Conservation (phyloP, 257 asterid genomes). For the Rauvolfia tetraphylla region DNA sequence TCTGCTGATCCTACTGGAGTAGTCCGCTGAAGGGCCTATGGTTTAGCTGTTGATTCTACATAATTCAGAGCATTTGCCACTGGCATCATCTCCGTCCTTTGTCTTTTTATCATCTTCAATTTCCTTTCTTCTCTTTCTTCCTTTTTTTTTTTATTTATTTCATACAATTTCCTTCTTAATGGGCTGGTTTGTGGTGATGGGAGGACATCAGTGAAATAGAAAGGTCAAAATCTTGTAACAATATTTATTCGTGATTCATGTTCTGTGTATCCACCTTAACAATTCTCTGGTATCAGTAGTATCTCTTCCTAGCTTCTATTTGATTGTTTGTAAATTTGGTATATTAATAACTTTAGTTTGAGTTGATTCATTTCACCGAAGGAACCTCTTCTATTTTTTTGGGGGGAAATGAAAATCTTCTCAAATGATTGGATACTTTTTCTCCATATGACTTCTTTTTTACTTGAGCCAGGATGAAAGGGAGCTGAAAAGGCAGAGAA, state of each 20-base stretch:
- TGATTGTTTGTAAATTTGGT: neutral
- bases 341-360: neutral
- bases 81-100: neutral
- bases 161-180: neutral
- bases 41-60: neutral
- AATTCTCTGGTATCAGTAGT: neutral
- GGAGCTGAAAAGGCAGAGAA: conserved; percentile 79
- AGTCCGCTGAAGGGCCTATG: neutral
- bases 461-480: conserved; percentile 62
- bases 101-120: too few relatives aligned
- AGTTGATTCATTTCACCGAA: neutral
- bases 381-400: neutral
- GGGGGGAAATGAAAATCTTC: neutral
- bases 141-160: neutral
- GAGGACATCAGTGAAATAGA: neutral
- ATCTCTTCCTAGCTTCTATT: neutral
- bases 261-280: neutral
- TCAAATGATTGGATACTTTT: neutral
- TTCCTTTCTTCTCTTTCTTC: too few relatives aligned
- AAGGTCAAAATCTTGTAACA: neutral
- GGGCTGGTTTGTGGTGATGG: neutral
- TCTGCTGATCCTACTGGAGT: neutral
- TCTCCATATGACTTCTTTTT: conserved; percentile 8
- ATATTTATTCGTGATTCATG: neutral
- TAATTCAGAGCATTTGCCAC: neutral